These are phyloP conservation scores for Leishmania amazonensis DNA, from an alignment of 208 protist species.

Conservation along the genomic window DNA sequence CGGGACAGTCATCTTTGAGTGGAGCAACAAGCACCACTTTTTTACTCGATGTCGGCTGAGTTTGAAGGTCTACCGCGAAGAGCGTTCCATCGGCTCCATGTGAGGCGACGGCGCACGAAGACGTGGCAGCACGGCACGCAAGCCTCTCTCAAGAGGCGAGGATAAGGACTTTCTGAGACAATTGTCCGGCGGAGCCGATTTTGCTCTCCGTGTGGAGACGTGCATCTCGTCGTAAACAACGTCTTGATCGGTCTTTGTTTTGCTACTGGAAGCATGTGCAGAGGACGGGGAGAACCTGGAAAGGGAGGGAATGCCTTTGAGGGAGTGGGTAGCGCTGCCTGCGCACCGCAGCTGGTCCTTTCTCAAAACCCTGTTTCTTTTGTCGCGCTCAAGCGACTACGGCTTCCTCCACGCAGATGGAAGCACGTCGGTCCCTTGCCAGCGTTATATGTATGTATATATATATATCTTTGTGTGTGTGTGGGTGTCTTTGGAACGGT, in stretches of 20 bases:
- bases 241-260: not conserved
- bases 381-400: not conserved
- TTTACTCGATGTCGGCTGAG: constrained; percentile 31
- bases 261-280: not conserved
- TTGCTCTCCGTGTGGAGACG: not conserved
- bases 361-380: not conserved
- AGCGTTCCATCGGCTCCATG: not conserved
- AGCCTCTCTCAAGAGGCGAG: not conserved
- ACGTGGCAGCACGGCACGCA: not conserved
- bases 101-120: not conserved
- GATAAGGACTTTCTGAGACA: not conserved
- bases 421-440: not conserved
- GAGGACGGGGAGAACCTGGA: not conserved
- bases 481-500: not conserved
- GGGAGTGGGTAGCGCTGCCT: not conserved
- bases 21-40: constrained; percentile 46
- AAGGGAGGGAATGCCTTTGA: not conserved
- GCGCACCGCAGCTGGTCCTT: not conserved
- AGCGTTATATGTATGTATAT: too few species aligned
- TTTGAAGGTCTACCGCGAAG: constrained; percentile 43
- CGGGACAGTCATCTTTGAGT: constrained; percentile 62
- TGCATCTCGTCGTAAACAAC: not conserved
- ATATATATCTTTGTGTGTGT: too few species aligned
- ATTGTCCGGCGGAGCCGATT: not conserved
- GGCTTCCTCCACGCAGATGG: not conserved